These are phyloP conservation scores for Aspergillus texensis DNA, from an alignment of 2,329 filamentous ascomycete species.

Conservation along the genomic window DNA sequence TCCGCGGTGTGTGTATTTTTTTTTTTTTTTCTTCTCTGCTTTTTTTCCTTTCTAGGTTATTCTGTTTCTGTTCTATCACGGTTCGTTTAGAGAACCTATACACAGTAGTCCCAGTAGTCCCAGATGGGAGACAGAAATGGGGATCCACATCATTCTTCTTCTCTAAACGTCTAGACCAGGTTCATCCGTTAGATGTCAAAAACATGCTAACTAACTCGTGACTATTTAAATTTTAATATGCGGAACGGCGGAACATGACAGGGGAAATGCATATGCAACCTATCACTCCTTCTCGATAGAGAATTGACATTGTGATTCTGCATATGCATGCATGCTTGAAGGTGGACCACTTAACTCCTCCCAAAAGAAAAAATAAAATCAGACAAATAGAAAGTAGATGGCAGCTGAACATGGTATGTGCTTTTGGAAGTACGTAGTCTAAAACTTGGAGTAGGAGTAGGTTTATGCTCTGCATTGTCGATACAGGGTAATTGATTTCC, in stretches of 20 bases:
- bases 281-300: neutral
- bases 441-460: too few species aligned
- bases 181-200: slow-evolving; percentile 3
- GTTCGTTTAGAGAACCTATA: neutral
- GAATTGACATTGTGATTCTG: slow-evolving; percentile 1
- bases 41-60: neutral
- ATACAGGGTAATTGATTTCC: neutral
- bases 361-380: too few species aligned
- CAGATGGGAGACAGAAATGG: neutral
- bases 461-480: too few species aligned
- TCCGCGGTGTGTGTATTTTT: neutral
- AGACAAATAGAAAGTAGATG: too few species aligned
- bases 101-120: neutral
- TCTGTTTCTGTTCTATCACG: neutral
- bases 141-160: neutral
- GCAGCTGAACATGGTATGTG: too few species aligned
- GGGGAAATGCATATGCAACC: neutral
- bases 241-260: slow-evolving; percentile 10
- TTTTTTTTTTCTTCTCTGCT: neutral
- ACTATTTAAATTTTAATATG: slow-evolving; percentile 11
- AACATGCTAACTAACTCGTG: neutral
- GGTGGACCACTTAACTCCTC: too few species aligned
- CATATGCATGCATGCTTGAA: neutral
- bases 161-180: neutral
- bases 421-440: too few species aligned